Percentiles rank a stretch among this genome's conserved stretches.
phyloP scores from a whole-genome alignment of 305 asterid genomes.

The Nicotiana rustica region DNA sequence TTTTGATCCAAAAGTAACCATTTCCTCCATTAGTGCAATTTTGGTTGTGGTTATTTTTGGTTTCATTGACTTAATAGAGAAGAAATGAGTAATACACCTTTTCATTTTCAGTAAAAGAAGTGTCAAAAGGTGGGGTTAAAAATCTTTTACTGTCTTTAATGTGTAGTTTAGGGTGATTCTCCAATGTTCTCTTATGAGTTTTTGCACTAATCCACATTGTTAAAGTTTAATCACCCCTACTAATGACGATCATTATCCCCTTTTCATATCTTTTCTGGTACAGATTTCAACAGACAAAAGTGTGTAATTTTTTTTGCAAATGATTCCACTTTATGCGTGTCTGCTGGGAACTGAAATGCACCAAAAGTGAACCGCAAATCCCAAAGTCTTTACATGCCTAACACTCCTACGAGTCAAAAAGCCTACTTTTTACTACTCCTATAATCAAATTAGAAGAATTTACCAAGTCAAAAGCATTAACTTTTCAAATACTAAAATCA shows the following conservation, averaged over 20 bases:
- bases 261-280: neutral
- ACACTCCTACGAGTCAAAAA: neutral
- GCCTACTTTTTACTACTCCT: neutral
- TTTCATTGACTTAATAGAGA: too few species aligned
- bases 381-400: neutral
- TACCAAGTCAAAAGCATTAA: neutral
- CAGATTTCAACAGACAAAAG: neutral
- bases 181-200: too few species aligned
- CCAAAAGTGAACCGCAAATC: neutral
- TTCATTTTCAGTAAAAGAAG: neutral
- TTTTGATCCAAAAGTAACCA: too few species aligned
- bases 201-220: too few species aligned
- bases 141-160: neutral
- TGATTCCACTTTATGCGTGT: conserved; percentile 37
- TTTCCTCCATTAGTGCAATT: too few species aligned
- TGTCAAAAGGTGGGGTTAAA: conserved; percentile 2
- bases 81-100: too few species aligned
- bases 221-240: neutral
- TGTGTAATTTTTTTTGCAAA: conserved; percentile 6
- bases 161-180: too few species aligned
- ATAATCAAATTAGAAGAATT: neutral
- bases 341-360: conserved; percentile 23
- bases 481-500: too few species aligned
- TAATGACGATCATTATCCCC: conserved; percentile 2
- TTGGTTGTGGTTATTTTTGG: too few species aligned